Percentiles rank a stretch among this genome's conserved stretches.
These are phyloP conservation scores for Crithidia acanthocephali DNA, from an alignment of 208 protist species.

Conservation along the genomic window DNA sequence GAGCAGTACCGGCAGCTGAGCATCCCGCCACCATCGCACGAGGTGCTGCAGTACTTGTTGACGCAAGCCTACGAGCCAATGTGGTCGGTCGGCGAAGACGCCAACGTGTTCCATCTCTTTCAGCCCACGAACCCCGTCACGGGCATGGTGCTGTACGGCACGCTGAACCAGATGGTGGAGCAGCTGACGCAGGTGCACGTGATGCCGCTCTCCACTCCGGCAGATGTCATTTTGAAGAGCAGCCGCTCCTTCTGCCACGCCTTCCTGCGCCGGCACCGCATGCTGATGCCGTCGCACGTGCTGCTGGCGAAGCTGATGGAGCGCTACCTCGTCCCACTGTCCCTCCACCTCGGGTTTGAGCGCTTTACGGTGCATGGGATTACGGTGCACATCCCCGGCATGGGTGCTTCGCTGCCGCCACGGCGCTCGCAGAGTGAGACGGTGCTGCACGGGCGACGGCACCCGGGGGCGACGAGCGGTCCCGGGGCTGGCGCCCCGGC, in stretches of 20 bases:
- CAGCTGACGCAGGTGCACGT: conserved; percentile 65
- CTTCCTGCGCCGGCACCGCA: conserved; percentile 64
- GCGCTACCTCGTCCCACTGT: conserved; percentile 57
- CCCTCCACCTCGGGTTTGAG: conserved; percentile 47
- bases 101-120: conserved; percentile 38
- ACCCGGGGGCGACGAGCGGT: conserved; percentile 1
- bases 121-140: conserved; percentile 25
- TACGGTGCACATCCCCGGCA: conserved; percentile 41
- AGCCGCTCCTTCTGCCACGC: conserved; percentile 30
- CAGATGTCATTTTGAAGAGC: conserved; percentile 16
- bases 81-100: conserved; percentile 57
- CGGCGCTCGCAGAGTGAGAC: conserved; percentile 51
- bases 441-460: conserved; percentile 22
- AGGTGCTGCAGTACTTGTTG: conserved; percentile 40
- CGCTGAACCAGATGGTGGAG: conserved; percentile 68
- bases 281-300: conserved; percentile 51
- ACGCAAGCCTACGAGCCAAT: conserved; percentile 44
- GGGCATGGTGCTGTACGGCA: conserved; percentile 48
- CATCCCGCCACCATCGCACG: conserved; percentile 24
- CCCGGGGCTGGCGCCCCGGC: background rate
- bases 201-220: conserved; percentile 20
- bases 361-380: conserved; percentile 56
- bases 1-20: conserved; percentile 39
- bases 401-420: conserved; percentile 24
- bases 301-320: conserved; percentile 68